Base-by-base conservation (phyloP, 1,284 basidiomycete genomes). In the Heterobasidion parviporum region DNA sequence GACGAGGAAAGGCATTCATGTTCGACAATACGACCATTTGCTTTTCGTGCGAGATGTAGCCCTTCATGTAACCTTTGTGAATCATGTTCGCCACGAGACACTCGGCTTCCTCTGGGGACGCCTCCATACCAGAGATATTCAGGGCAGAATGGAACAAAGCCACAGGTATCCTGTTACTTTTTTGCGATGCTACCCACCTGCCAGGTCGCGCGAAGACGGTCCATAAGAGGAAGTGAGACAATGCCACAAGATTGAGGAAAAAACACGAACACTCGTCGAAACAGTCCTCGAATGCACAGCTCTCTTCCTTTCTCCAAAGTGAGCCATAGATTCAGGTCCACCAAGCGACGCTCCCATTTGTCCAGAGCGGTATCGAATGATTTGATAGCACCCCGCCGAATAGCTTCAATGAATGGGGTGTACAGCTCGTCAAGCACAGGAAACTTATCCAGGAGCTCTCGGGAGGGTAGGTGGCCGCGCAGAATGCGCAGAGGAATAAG, bases 11-110 rank as follows among this genome's bases (percentile, higher is more conserved):
- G 0, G 94, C 83, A 61, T 88, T 88, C 12, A 79, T 81, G 61
- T 85, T 83, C 1, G 91, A 85, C 53, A 99, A 70, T 2, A 99
- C 96, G 2, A 98, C 88, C 78, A 89, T 92, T 72, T 92, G 87
- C 68, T 90, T 89, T 67, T 93, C 92, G 67, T 99, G 96, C 50
- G 92, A 94, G 65, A 99, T 96, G 70, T 98, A 98, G 5, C 96
- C 96, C 57, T 89, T 82, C 68, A 98, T 87, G 68, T 88, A 92
- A 3, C 92, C 93, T 74, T 89, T 91, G 72, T 87, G 93, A 45
- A 98, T 90, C 87, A 96, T 89, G 66, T 94, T 95, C 15, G 94
- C 94, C 8, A 98, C 79, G 56, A 94, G 78, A 71, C 96, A 98
- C 71, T 98, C 96, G 15, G 93, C 87, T 71, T 98, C 96, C 59